These are phyloP conservation scores for Pulveroboletus sp. DNA, from an alignment of 768 basidiomycete species.

Conservation along the genomic window DNA sequence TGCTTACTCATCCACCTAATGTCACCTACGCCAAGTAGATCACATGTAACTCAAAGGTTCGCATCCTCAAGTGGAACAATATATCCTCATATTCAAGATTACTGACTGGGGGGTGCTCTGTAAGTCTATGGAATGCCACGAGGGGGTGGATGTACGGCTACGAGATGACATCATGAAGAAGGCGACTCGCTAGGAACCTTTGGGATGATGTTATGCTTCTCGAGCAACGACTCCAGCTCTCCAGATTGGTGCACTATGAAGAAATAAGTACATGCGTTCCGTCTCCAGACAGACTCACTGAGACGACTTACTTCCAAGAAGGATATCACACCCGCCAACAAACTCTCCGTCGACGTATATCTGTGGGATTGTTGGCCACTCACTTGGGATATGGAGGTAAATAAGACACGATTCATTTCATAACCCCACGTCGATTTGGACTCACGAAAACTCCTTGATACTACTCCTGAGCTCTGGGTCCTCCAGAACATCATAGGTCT, in stretches of 20 bases:
- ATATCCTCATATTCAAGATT: too few relatives aligned
- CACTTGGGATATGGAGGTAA: slow-evolving; percentile 42
- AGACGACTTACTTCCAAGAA: slow-evolving; percentile 71
- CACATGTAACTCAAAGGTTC: too few relatives aligned
- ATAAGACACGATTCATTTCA: not conserved
- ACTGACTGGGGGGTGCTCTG: too few relatives aligned
- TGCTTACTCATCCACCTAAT: slow-evolving; percentile 12
- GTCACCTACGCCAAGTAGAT: not conserved
- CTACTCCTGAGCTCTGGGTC: slow-evolving; percentile 77
- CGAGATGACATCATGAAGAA: too few relatives aligned
- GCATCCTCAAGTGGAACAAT: too few relatives aligned
- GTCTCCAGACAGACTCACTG: not conserved
- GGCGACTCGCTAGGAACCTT: too few relatives aligned
- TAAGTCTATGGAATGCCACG: too few relatives aligned
- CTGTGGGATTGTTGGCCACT: slow-evolving; percentile 98
- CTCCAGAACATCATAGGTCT: slow-evolving; percentile 86
- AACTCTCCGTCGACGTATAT: slow-evolving; percentile 94
- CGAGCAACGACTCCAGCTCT: slow-evolving; percentile 80
- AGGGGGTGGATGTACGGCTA: too few relatives aligned
- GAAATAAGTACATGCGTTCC: not conserved
- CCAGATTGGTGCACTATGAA: slow-evolving; percentile 90
- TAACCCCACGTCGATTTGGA: slow-evolving; percentile 15
- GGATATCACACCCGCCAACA: slow-evolving; percentile 94
- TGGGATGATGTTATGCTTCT: slow-evolving; percentile 65
- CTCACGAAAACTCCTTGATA: slow-evolving; percentile 97